Evolutionary conservation across 2,329 filamentous ascomycete genomes (phyloP), one percentile per base, ranked within the genome.

Genomic region (Neofusicoccum ribis): DNA sequence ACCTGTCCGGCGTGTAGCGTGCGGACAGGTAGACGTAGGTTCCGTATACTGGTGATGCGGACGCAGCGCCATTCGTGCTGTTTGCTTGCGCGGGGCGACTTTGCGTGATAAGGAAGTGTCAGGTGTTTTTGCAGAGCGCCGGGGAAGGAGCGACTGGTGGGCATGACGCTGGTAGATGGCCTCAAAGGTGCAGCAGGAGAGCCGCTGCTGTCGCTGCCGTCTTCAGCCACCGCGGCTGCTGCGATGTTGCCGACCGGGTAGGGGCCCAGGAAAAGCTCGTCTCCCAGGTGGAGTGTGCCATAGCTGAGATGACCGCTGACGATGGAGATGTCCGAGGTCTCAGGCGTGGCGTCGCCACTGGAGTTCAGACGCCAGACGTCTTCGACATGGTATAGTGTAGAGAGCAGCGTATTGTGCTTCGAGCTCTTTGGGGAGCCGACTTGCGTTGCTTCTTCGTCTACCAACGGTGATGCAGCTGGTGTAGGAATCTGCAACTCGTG

Each of bases 261-360:
- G 0, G 94, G 95, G 0, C 95, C 95, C 17, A 97, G 79, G 0
- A 92, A 79, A 9, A 97, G 83, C 64, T 85, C 85, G 72, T 97
- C 91, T 0, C 93, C 93, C 17, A 97, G 86, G 0, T 87, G 88
- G 27, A 98, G 79, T 39, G 82, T 85, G 3, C 93, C 94, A 69
- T 91, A 90, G n/a, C 90, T 88, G 12, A 97, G 82, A 68, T 95
- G 87, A 0, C 94, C 94, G 47, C 92, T 93, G 5, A 97, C 85
- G 14, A 99, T 91, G n/a, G 87, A 68, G 67, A 69, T 66, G 73
- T 56, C 43, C 5, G 50, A 17, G 7, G 15, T 41, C 14, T 62
- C 56, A 15, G 47, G 73, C 5, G 72, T 70, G 1, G 73, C 71
- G 27, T 44, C 54, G 11, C 54, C 43, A 15, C 46, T 50, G 27